Percentiles rank a stretch among this genome's conserved stretches.
Evolutionary conservation across 495 filamentous ascomycete genomes (phyloP).

Genomic region (Aspergillus diversus): DNA sequence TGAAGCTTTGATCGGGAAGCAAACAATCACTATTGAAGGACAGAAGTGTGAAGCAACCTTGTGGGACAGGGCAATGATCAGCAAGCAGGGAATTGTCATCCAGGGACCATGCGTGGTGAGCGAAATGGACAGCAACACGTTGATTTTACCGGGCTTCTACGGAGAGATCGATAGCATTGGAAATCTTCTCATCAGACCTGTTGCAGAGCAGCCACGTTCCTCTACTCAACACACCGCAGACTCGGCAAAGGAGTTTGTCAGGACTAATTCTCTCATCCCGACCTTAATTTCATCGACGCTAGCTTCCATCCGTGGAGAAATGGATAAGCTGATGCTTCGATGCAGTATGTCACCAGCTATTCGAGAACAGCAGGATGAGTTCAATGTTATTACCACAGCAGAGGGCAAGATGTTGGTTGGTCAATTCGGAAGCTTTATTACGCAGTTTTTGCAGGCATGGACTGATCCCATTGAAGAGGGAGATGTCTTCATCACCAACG

Average conservation of each 20-base stretch:
- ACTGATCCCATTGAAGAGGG: constrained; percentile 50
- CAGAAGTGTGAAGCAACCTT: constrained; percentile 40
- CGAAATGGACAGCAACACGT: constrained; percentile 56
- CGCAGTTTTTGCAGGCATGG: constrained; percentile 49
- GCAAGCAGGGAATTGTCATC: constrained; percentile 37
- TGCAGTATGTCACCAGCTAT: constrained; percentile 57
- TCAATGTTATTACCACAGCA: constrained; percentile 54
- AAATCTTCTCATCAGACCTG: constrained; percentile 51
- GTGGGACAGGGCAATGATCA: constrained; percentile 50
- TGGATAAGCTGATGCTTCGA: constrained; percentile 55
- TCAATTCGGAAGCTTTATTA: constrained; percentile 56
- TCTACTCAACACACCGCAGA: constrained; percentile 25
- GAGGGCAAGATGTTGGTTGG: constrained; percentile 55
- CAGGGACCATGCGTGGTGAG: constrained; percentile 51
- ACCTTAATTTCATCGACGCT: constrained; percentile 44
- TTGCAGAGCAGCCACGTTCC: constrained; percentile 21
- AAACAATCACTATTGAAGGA: constrained; percentile 45
- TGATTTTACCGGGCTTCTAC: constrained; percentile 47
- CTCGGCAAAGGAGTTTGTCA: constrained; percentile 37
- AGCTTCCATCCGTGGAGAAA: constrained; percentile 51
- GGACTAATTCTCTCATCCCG: constrained; percentile 42
- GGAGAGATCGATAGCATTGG: constrained; percentile 25
- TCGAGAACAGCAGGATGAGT: constrained; percentile 57
- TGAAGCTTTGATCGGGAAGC: constrained; percentile 33
- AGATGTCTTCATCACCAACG: constrained; percentile 56